Base-by-base conservation (phyloP, 352 stramenopile genomes). In the Sclerospora graminicola region DNA sequence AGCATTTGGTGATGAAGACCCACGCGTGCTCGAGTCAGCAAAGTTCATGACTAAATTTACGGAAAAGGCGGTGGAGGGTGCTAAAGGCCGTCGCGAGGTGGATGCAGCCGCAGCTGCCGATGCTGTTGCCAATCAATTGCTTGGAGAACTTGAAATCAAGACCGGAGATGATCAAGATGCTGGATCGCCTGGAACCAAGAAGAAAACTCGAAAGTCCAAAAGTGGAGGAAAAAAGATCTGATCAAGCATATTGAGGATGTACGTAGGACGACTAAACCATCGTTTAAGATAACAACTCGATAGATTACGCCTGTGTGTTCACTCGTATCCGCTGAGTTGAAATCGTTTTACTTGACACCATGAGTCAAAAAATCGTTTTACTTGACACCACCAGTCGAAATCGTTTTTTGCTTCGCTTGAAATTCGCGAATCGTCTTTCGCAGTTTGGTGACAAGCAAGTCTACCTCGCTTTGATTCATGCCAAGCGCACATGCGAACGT, bases 401-500 rank as follows among this genome's bases (percentile, higher is more conserved):
- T 6, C 20, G 55, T 55, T 16, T 41, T 57, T 35, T 65, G 54
- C 43, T 79, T 81, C 16, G 50, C 38, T 21, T 73, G 54, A 69
- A 89, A 97, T 47, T 97, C 84, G 21, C 59, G 62, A 32, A 98
- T 85, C 28, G 82, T 88, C 31, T 94, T 96, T 45, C 94, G 84
- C 26, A 99, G 63, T 41, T 96, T 85, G 30, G 66, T 51, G 37
- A 95, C 65, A 41, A 99, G 95, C 42, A 90, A 59, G 26, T 96
- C 84, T 36, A 99, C 72, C 57, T 99, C 96, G 16, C 61, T 45
- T 19, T 69, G 56, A 13, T 67, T 78, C 62, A 98, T 91, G 38
- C 96, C 96, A 41, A 99, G 84, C 1, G 94, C 94, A 61, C 90
- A 98, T 2, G 96, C 96, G 29, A 97, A 92, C 7, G 96, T 99